A percentile compares a stretch with the other conserved stretches of the same genome.
Conservation (phyloP, 768 basidiomycete genomes). For the Boletus subcaerulescens region DNA sequence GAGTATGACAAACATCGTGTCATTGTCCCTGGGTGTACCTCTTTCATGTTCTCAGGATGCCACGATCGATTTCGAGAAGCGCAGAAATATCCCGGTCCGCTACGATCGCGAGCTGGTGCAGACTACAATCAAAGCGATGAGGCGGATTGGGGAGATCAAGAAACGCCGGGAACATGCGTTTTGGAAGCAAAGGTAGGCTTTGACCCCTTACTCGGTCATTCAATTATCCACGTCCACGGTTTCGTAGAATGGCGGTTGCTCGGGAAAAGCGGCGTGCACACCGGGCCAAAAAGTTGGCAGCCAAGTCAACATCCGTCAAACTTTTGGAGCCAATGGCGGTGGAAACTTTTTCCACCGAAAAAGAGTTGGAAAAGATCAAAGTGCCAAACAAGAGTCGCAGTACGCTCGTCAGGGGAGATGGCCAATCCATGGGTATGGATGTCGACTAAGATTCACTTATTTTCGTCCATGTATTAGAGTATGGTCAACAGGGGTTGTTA, state of each 20-base stretch:
- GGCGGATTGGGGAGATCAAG: conserved; percentile 90
- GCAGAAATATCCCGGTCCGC: conserved; percentile 93
- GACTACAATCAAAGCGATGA: conserved; percentile 95
- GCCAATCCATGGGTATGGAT: conserved; percentile 90
- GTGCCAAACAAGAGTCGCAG: conserved; percentile 59
- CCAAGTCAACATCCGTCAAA: conserved; percentile 53
- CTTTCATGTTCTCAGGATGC: conserved; percentile 65
- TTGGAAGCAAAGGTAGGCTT: conserved; percentile 84
- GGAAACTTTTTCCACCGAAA: conserved; percentile 43
- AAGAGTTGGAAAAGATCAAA: conserved; percentile 76
- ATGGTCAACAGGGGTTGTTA: conserved; percentile 1
- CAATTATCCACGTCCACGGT: neutral
- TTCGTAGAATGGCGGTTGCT: conserved; percentile 75
- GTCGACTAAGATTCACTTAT: conserved; percentile 47
- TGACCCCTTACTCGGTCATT: neutral
- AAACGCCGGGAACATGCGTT: conserved; percentile 87
- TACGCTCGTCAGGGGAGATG: conserved; percentile 79
- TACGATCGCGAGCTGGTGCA: conserved; percentile 93
- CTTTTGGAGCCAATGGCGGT: conserved; percentile 61
- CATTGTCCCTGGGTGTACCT: neutral
- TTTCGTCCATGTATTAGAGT: too few relatives aligned
- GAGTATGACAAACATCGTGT: conserved; percentile 29
- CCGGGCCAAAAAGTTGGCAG: conserved; percentile 60
- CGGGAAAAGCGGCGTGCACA: conserved; percentile 75
- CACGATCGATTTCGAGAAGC: conserved; percentile 98